Evolutionary conservation across 345 rosid species (phyloP), one percentile per base, ranked within the genome.

Genomic region (Chamaenerion angustifolium): DNA sequence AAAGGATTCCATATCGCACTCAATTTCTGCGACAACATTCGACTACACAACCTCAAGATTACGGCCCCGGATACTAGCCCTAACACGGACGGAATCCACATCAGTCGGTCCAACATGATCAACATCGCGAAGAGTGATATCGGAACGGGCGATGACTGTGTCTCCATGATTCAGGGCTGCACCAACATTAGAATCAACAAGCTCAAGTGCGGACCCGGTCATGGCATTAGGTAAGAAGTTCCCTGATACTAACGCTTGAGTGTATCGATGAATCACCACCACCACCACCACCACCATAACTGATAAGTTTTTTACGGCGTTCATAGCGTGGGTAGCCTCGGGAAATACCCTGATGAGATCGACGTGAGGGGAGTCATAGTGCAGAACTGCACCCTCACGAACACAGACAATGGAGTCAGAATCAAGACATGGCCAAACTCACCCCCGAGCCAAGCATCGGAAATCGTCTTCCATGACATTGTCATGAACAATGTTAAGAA

Each of bases 161-260:
- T 87, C 6, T 80, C 81, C 23, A 65, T 81, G 49, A 76, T 76
- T 14, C 89, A 75, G 18, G 90, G 96, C 12, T 57, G 64, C 61
- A 70, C 56, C 12, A 63, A 77, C 56, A 56, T 79, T 49, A 65
- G 42, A 15, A 51, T 87, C 42, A 65, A 64, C 27, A 71, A 63
- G 48, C 72, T 83, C 7, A 54, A 50, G 0, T 87, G 96, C 17
- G 94, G 94, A 50, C 90, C 94, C 0, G 96, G 96, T 23, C 94
- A 87, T 49, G 96, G 90, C 40, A 59, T 82, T 47, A 79, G 85
- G 93, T 21, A 21, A 21, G 3, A 21, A n/a, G n/a, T n/a, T n/a
- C n/a, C n/a, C n/a, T n/a, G n/a, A n/a, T n/a, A n/a, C n/a, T n/a
- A n/a, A n/a, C n/a, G n/a, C n/a, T n/a, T n/a, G n/a, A n/a, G n/a